phyloP scores from a whole-genome alignment of 208 protist species.

The Leishmania gerbilli region DNA sequence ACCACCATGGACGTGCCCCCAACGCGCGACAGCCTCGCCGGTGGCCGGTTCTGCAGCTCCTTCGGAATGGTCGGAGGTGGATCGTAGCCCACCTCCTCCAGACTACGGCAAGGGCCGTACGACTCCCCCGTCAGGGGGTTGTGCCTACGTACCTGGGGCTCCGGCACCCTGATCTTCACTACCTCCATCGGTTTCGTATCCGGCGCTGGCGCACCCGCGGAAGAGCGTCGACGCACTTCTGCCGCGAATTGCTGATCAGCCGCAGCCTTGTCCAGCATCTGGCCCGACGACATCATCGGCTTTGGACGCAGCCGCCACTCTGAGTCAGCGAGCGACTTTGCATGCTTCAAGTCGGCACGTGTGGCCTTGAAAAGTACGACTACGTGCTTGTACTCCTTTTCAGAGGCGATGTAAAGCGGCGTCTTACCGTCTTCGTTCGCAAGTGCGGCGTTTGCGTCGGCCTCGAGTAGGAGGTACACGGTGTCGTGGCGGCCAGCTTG shows the following conservation, averaged over 20 bases:
- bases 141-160: slow-evolving; percentile 51
- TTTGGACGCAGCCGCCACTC: slow-evolving; percentile 48
- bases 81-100: slow-evolving; percentile 87
- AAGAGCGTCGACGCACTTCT: slow-evolving; percentile 36
- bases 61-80: slow-evolving; percentile 67
- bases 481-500: slow-evolving; percentile 64
- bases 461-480: slow-evolving; percentile 66
- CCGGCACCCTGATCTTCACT: slow-evolving; percentile 71
- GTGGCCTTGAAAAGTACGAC: slow-evolving; percentile 78
- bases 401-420: slow-evolving; percentile 87
- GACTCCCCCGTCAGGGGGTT: slow-evolving; percentile 66
- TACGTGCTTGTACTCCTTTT: slow-evolving; percentile 82
- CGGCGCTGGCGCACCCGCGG: slow-evolving; percentile 16
- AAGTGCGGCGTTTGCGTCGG: slow-evolving; percentile 57
- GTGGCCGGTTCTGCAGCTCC: slow-evolving; percentile 68
- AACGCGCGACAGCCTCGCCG: slow-evolving; percentile 48
- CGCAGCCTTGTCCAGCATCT: slow-evolving; percentile 61
- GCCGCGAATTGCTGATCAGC: slow-evolving; percentile 48
- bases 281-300: slow-evolving; percentile 64
- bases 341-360: slow-evolving; percentile 46
- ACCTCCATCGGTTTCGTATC: slow-evolving; percentile 69
- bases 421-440: slow-evolving; percentile 79
- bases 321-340: slow-evolving; percentile 73
- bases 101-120: slow-evolving; percentile 71
- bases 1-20: slow-evolving; percentile 86